A percentile compares a stretch with the other conserved stretches of the same genome.
Conservation (phyloP, 192 early-diverging fungal species). For the Tieghemiomyces parasiticus region DNA sequence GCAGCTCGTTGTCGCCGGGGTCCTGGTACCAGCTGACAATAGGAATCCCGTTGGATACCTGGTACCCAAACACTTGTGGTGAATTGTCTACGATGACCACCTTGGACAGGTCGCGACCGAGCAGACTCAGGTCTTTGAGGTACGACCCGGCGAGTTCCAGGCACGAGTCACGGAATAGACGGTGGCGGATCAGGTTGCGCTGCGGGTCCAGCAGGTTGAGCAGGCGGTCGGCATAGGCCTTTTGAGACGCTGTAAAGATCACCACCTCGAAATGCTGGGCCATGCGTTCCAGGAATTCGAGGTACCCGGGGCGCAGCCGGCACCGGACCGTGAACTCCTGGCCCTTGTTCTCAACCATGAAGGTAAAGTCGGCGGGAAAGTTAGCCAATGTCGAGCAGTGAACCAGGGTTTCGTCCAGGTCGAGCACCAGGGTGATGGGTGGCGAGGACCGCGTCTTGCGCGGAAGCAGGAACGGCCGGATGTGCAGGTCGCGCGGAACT, state of each 20-base stretch:
- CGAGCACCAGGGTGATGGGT: constrained; percentile 47
- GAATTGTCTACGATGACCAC: constrained; percentile 56
- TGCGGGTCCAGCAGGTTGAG: constrained; percentile 46
- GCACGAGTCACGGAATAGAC: constrained; percentile 55
- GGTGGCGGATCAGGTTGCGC: constrained; percentile 41
- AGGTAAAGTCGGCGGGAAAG: constrained; percentile 41
- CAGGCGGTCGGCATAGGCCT: constrained; percentile 50
- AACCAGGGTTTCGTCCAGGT: constrained; percentile 55
- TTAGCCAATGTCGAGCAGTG: constrained; percentile 41
- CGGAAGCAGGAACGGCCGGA: constrained; percentile 36
- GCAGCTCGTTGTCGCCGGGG: constrained; percentile 43
- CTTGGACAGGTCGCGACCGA: constrained; percentile 48
- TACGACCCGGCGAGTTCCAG: constrained; percentile 47
- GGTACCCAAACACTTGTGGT: constrained; percentile 60
- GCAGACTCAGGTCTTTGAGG: constrained; percentile 50
- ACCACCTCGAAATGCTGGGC: constrained; percentile 51
- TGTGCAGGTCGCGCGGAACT: constrained; percentile 33
- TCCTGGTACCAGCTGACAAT: constrained; percentile 64
- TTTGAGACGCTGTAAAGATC: constrained; percentile 59
- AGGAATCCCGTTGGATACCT: constrained; percentile 54
- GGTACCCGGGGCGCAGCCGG: constrained; percentile 45
- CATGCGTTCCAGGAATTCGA: constrained; percentile 38
- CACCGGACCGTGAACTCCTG: constrained; percentile 48
- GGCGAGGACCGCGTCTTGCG: constrained; percentile 42
- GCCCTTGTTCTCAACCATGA: constrained; percentile 48